Evolutionary conservation across 1,284 basidiomycete species (phyloP), one percentile per base, ranked within the genome.

Genomic region (Microbotryum violaceum): DNA sequence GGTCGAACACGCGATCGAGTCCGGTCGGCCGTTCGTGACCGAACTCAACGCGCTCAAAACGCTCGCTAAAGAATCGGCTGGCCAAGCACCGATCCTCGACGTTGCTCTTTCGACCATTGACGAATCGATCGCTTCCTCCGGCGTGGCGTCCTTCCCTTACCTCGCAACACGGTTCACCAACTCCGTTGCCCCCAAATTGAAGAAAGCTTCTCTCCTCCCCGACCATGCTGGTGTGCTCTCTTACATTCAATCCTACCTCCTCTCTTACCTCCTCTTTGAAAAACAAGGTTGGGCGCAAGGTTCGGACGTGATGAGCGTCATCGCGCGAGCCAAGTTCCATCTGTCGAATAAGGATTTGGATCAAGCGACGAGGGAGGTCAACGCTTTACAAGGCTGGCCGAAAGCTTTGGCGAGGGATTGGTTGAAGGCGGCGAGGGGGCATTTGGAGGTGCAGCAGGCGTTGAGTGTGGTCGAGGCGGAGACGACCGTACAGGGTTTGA

Each of bases 331-430:
- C n/a, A 90, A 96, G 77, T 85, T 88, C 76, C 84, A 88, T 73
- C 77, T 98, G 72, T 87, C 87, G 65, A 87, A 92, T 77, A 92
- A 94, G 80, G 89, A 97, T 74, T 78, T 99, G 68, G 93, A 97
- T 71, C 84, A 82, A 65, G 94, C 96, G 16, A 79, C 92, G 44
- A 80, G 94, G 60, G 92, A 97, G 78, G 79, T 97, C 50, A 99
- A 98, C 77, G 86, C 89, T 16, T 6, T 18, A 10, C 63, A 70
- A 64, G 76, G 93, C 0, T 88, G 91, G 72, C 87, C 93, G 3
- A 90, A 87, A 74, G 78, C 84, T 58, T 76, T 98, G 59, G 79
- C 94, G 59, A 78, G 81, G 49, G 96, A 98, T 77, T 98, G 96
- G 94, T 78, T 98, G 61, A 84, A 86, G 66, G 92, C 91, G 70